Evolutionary conservation across 2,329 filamentous ascomycete genomes (phyloP).

Genomic region (Colletotrichum destructivum): DNA sequence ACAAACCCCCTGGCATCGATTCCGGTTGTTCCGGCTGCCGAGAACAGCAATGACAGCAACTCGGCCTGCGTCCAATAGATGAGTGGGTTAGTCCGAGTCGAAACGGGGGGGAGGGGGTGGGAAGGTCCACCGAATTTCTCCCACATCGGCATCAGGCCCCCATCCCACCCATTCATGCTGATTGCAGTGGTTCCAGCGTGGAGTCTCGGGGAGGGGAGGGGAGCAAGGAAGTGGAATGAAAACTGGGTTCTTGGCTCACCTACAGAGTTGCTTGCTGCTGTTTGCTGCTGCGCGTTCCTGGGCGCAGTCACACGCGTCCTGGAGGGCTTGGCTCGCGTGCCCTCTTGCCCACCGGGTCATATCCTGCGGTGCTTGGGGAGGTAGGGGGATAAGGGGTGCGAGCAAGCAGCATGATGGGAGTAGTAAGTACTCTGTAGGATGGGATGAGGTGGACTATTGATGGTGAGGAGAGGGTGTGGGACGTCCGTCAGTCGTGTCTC

Average conservation of each 20-base stretch:
- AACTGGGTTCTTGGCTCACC: constrained; percentile 9
- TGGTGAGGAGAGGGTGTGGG: constrained; percentile 4
- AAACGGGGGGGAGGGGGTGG: not conserved
- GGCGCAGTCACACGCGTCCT: constrained; percentile 26
- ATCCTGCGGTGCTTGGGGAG: too few species aligned
- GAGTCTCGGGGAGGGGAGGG: constrained; percentile 11
- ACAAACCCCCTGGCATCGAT: constrained; percentile 12
- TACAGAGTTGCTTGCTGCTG: too few species aligned
- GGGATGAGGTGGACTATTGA: too few species aligned
- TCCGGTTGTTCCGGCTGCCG: constrained; percentile 39
- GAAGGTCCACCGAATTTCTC: constrained; percentile 25
- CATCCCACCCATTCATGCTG: not conserved
- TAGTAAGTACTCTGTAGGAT: not conserved
- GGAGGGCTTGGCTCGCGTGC: constrained; percentile 37
- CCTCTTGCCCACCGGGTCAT: constrained; percentile 22
- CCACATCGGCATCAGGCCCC: constrained; percentile 27
- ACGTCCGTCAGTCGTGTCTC: constrained; percentile 38
- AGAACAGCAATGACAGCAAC: constrained; percentile 13
- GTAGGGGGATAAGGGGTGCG: too few species aligned
- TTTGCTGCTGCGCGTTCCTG: not conserved
- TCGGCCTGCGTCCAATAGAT: constrained; percentile 9
- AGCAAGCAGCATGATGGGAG: too few species aligned
- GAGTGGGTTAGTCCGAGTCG: constrained; percentile 6
- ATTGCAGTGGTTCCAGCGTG: constrained; percentile 15
- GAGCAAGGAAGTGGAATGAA: not conserved